These are phyloP conservation scores for Annona squamosa DNA, from an alignment of 164 flowering plant species.

Conservation along the genomic window DNA sequence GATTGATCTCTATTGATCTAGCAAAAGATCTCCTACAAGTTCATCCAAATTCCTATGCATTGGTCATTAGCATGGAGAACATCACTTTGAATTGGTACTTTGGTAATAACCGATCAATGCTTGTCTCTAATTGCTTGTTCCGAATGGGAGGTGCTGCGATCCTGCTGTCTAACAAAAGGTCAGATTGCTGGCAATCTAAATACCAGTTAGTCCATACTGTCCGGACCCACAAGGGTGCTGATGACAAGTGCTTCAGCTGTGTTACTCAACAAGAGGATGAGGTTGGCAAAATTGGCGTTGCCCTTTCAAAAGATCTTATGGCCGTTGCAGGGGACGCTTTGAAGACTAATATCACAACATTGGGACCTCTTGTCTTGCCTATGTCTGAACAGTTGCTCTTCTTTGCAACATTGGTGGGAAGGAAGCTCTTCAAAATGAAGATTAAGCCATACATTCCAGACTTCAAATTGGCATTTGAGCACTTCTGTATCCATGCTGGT, in stretches of 20 bases:
- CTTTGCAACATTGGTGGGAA: slow-evolving; percentile 60
- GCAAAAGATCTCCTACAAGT: slow-evolving; percentile 76
- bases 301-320: slow-evolving; percentile 79
- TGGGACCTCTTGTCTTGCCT: slow-evolving; percentile 82
- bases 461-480: slow-evolving; percentile 80
- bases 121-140: slow-evolving; percentile 76
- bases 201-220: slow-evolving; percentile 70
- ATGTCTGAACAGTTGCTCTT: slow-evolving; percentile 76
- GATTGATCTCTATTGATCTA: slow-evolving; percentile 67
- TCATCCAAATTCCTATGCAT: slow-evolving; percentile 71
- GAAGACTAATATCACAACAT: slow-evolving; percentile 80
- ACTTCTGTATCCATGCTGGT: slow-evolving; percentile 91
- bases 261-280: slow-evolving; percentile 66
- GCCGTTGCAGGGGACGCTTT: slow-evolving; percentile 86
- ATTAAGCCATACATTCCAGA: slow-evolving; percentile 82
- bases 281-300: slow-evolving; percentile 55
- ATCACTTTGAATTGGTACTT: slow-evolving; percentile 78
- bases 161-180: slow-evolving; percentile 59
- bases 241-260: slow-evolving; percentile 71
- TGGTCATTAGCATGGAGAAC: slow-evolving; percentile 72
- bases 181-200: slow-evolving; percentile 57
- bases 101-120: slow-evolving; percentile 81
- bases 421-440: slow-evolving; percentile 68
- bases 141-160: slow-evolving; percentile 83
- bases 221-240: slow-evolving; percentile 73